phyloP scores from a whole-genome alignment of 345 rosid genomes.

The Iberis pinnata region DNA sequence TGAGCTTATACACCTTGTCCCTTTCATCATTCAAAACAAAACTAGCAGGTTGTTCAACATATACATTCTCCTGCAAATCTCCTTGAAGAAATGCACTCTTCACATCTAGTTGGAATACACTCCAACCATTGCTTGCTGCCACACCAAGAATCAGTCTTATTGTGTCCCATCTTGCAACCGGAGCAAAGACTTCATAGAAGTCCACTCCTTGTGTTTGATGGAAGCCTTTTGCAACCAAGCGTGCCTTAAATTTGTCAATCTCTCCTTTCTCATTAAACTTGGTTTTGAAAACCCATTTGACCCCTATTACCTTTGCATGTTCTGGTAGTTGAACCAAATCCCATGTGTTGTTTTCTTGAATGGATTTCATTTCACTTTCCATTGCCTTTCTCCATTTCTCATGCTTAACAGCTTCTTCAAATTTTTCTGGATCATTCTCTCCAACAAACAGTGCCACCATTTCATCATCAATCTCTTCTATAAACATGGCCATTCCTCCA shows the following conservation, averaged over 20 bases:
- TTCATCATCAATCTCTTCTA: too few species aligned
- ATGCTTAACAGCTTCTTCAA: too few species aligned
- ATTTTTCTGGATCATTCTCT: too few species aligned
- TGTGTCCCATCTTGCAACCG: not conserved
- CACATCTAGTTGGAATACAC: not conserved
- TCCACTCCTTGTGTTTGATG: not conserved
- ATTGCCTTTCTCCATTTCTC: too few species aligned
- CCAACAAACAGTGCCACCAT: too few species aligned
- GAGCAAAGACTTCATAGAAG: not conserved
- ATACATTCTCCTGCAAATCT: not conserved
- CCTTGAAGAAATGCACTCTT: not conserved
- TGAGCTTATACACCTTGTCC: too few species aligned
- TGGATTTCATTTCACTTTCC: not conserved
- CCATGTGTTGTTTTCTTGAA: not conserved
- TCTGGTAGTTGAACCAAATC: not conserved
- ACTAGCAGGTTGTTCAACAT: not conserved
- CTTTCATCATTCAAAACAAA: not conserved
- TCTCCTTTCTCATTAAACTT: not conserved
- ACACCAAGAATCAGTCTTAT: too few species aligned
- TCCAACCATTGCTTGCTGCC: not conserved
- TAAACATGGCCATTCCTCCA: too few species aligned
- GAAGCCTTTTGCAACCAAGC: not conserved
- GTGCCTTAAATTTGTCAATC: not conserved
- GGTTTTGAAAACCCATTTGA: not conserved
- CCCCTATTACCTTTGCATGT: not conserved